phyloP scores from a whole-genome alignment of 495 filamentous ascomycete species.

The Penicillium argentinense region DNA sequence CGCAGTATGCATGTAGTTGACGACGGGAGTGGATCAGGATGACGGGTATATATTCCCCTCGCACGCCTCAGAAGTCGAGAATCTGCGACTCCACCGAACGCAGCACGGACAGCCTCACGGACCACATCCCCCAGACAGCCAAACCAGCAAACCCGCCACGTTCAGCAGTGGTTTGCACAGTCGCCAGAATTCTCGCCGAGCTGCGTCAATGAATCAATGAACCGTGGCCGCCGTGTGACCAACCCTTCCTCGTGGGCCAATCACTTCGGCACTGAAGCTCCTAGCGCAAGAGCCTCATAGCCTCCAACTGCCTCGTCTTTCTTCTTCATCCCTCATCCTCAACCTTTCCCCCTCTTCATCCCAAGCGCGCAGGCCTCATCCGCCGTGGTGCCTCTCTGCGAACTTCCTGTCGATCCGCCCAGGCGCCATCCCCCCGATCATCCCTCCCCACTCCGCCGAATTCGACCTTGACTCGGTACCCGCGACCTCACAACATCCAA shows the following conservation, averaged over 20 bases:
- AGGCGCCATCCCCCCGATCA: neutral
- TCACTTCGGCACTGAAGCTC: neutral
- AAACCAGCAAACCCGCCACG: neutral
- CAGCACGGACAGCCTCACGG: constrained; percentile 35
- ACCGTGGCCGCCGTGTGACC: constrained; percentile 1
- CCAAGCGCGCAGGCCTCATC: too few species aligned
- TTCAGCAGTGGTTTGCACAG: too few species aligned
- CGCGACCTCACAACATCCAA: too few species aligned
- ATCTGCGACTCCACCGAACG: constrained; percentile 16
- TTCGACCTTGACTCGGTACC: neutral
- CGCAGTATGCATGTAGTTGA: too few species aligned
- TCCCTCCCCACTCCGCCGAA: neutral
- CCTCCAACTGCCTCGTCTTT: neutral
- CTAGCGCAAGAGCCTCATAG: neutral
- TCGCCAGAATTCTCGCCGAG: constrained; percentile 10
- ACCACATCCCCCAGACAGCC: constrained; percentile 20
- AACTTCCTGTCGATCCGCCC: constrained; percentile 1
- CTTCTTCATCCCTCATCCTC: neutral
- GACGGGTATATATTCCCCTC: too few species aligned
- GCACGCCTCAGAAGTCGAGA: too few species aligned
- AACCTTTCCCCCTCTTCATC: neutral
- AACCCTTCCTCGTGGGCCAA: neutral
- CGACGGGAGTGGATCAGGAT: too few species aligned
- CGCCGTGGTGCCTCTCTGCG: too few species aligned
- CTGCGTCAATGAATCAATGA: too few species aligned